A percentile compares a stretch with the other conserved stretches of the same genome.
These are phyloP conservation scores for Paecilomyces formosus DNA, from an alignment of 2,329 filamentous ascomycete species.

Conservation along the genomic window DNA sequence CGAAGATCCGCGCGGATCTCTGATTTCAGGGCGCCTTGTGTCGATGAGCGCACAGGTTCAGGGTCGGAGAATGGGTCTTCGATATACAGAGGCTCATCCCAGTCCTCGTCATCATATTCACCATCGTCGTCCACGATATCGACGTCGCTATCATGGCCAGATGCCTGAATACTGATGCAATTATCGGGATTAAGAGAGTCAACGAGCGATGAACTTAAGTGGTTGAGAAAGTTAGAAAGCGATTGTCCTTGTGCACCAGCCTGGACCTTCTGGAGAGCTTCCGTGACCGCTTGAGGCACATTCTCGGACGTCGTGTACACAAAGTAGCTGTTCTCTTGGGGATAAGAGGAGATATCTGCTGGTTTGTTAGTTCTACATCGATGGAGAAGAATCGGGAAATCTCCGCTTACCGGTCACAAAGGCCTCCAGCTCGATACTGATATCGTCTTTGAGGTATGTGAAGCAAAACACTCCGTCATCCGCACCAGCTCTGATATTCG, in stretches of 20 bases:
- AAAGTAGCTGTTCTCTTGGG: constrained; percentile 49
- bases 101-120: constrained; percentile 22
- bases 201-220: constrained; percentile 35
- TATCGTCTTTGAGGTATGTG: constrained; percentile 35
- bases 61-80: constrained; percentile 9
- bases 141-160: constrained; percentile 17
- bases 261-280: constrained; percentile 40
- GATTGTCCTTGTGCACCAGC: constrained; percentile 35
- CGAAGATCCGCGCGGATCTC: constrained; percentile 56
- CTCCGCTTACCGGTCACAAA: constrained; percentile 32
- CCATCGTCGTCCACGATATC: constrained; percentile 28
- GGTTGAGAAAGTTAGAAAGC: constrained; percentile 43
- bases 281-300: constrained; percentile 17
- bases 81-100: constrained; percentile 1
- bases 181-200: constrained; percentile 13
- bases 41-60: constrained; percentile 5
- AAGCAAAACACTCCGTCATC: constrained; percentile 69
- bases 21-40: constrained; percentile 7
- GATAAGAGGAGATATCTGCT: constrained; percentile 54
- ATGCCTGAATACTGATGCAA: constrained; percentile 2
- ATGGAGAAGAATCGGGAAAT: neutral
- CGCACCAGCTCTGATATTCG: constrained; percentile 51
- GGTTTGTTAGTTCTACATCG: constrained; percentile 8
- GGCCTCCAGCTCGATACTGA: constrained; percentile 27
- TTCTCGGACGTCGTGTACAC: constrained; percentile 46